These are phyloP conservation scores for Paxillus involutus DNA, from an alignment of 768 basidiomycete species.

Conservation along the genomic window DNA sequence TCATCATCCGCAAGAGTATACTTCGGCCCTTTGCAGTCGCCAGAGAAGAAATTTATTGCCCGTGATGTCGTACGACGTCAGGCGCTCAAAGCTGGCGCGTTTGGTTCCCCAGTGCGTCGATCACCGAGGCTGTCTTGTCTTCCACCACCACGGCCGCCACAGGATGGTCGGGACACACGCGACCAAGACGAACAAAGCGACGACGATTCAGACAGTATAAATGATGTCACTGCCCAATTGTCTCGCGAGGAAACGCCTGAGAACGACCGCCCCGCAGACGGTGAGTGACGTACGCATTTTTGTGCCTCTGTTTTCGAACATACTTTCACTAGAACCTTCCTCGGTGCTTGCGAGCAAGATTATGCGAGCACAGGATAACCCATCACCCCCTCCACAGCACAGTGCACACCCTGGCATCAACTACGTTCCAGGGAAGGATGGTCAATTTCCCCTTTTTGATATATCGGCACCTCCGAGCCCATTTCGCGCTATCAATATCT, in stretches of 20 bases:
- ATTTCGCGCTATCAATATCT: constrained; percentile 32
- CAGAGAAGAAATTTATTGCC: constrained; percentile 47
- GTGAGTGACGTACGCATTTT: constrained; percentile 22
- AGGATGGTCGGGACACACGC: constrained; percentile 10
- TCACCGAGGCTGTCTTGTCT: constrained; percentile 51
- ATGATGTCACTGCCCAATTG: constrained; percentile 22
- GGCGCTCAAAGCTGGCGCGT: constrained; percentile 24
- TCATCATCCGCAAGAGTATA: constrained; percentile 44
- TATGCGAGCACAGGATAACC: constrained; percentile 70
- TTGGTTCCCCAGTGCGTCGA: constrained; percentile 41
- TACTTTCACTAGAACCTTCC: constrained; percentile 55
- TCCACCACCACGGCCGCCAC: constrained; percentile 26
- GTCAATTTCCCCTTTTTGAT: constrained; percentile 13
- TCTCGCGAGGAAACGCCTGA: constrained; percentile 51
- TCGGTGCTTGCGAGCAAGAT: constrained; percentile 66
- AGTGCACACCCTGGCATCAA: constrained; percentile 13
- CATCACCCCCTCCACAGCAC: constrained; percentile 60
- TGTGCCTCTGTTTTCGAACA: constrained; percentile 8
- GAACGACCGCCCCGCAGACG: constrained; percentile 45
- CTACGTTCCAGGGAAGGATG: constrained; percentile 17
- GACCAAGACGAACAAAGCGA: constrained; percentile 25
- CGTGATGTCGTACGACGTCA: constrained; percentile 28
- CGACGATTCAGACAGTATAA: constrained; percentile 30
- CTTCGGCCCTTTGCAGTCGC: constrained; percentile 53
- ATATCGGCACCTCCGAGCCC: constrained; percentile 28